phyloP scores from a whole-genome alignment of 2,329 filamentous ascomycete genomes.

The Pyrenophora graminea region DNA sequence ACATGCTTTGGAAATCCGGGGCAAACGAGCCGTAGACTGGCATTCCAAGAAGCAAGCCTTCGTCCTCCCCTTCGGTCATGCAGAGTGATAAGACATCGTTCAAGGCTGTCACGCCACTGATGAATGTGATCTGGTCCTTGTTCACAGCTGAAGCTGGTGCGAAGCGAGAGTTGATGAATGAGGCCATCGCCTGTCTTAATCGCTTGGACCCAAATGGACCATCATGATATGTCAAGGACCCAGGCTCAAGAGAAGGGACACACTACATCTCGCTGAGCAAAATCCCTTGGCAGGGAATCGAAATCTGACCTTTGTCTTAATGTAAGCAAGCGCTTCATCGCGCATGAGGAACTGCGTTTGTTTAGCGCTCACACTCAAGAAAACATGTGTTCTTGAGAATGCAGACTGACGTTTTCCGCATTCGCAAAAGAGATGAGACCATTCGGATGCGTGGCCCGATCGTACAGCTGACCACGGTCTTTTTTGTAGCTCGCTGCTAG shows the following conservation, averaged over 20 bases:
- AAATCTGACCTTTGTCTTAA: slow-evolving; percentile 9
- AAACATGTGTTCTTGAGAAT: neutral
- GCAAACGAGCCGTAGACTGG: slow-evolving; percentile 10
- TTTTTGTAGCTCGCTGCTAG: slow-evolving; percentile 10
- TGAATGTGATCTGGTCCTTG: slow-evolving; percentile 5
- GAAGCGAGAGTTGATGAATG: slow-evolving; percentile 8
- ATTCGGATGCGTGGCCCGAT: neutral
- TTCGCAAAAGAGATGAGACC: slow-evolving; percentile 6
- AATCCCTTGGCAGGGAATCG: neutral
- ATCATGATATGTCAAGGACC: slow-evolving; percentile 10
- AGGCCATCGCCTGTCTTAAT: slow-evolving; percentile 6
- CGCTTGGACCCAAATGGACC: slow-evolving; percentile 7
- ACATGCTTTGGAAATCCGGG: slow-evolving; percentile 11
- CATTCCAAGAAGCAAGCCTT: slow-evolving; percentile 12
- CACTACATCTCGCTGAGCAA: slow-evolving; percentile 1
- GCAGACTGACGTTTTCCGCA: slow-evolving; percentile 6
- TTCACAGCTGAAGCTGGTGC: slow-evolving; percentile 1
- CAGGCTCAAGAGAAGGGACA: neutral
- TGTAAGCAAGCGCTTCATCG: neutral
- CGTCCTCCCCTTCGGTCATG: slow-evolving; percentile 5
- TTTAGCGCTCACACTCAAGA: neutral
- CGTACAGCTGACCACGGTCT: slow-evolving; percentile 4
- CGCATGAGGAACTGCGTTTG: slow-evolving; percentile 6
- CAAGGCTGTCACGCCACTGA: slow-evolving; percentile 7
- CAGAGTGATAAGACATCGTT: slow-evolving; percentile 11